These are phyloP conservation scores for Coniella vitis DNA, from an alignment of 2,329 filamentous ascomycete species.

Conservation along the genomic window DNA sequence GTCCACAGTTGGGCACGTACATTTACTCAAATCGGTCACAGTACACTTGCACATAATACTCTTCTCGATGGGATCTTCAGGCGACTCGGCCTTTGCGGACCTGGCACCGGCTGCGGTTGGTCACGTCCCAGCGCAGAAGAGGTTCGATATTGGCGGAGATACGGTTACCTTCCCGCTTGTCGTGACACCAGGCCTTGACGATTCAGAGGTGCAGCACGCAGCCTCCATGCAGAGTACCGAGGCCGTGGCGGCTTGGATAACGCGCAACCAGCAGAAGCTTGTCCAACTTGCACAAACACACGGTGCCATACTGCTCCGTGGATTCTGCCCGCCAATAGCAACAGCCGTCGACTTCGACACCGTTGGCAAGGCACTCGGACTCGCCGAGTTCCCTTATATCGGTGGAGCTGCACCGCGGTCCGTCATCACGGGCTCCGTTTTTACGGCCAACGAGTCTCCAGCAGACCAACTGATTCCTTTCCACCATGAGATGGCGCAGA, in stretches of 20 bases:
- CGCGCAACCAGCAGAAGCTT: slow-evolving; percentile 1
- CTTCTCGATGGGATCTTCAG: not conserved
- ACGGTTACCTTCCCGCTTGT: slow-evolving; percentile 11
- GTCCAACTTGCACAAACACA: slow-evolving; percentile 7
- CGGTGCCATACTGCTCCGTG: slow-evolving; percentile 12
- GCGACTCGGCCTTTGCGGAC: not conserved
- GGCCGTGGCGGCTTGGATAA: slow-evolving; percentile 8
- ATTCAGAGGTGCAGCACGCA: slow-evolving; percentile 13
- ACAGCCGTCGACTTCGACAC: slow-evolving; percentile 10
- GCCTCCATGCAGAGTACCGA: not conserved
- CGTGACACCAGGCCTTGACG: slow-evolving; percentile 12
- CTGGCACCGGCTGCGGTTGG: slow-evolving; percentile 6
- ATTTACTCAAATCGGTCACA: no score
- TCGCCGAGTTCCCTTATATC: slow-evolving; percentile 10
- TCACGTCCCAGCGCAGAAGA: slow-evolving; percentile 10
- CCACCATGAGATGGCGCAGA: slow-evolving; percentile 17
- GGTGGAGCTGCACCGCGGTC: slow-evolving; percentile 12
- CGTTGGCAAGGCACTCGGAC: slow-evolving; percentile 9
- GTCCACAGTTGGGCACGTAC: no score
- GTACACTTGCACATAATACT: no score
- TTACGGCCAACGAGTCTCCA: slow-evolving; percentile 15
- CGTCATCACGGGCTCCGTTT: slow-evolving; percentile 11
- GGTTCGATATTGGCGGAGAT: slow-evolving; percentile 2
- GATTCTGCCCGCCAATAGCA: slow-evolving; percentile 10
- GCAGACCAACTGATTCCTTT: slow-evolving; percentile 16